Conservation (phyloP, 2,329 filamentous ascomycete species). For the Dactylellina sp. region DNA sequence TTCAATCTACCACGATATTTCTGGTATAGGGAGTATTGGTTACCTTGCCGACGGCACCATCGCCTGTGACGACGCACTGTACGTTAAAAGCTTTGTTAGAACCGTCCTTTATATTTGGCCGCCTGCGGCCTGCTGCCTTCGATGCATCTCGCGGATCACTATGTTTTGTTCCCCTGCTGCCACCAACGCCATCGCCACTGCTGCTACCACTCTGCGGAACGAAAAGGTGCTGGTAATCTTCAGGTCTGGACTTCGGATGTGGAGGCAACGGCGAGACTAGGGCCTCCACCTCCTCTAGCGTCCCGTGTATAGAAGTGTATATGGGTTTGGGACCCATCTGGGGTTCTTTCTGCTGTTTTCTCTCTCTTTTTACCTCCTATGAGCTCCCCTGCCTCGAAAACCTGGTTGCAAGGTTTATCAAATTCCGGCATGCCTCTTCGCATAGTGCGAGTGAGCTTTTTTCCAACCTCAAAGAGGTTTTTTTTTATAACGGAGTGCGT, state of each 20-base stretch:
- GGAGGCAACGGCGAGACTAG: constrained; percentile 44
- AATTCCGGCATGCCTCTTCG: constrained; percentile 37
- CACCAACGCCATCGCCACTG: neutral
- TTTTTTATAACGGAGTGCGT: neutral
- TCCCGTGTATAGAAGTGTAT: constrained; percentile 43
- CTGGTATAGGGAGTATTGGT: constrained; percentile 62
- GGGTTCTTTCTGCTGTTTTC: neutral
- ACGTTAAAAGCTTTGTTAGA: constrained; percentile 49
- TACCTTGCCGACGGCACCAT: constrained; percentile 99
- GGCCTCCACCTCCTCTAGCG: constrained; percentile 41
- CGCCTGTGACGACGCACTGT: constrained; percentile 97
- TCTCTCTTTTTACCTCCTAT: constrained; percentile 1
- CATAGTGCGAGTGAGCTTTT: constrained; percentile 33
- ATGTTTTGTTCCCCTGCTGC: constrained; percentile 2
- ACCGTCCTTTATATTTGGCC: constrained; percentile 41
- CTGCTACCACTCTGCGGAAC: constrained; percentile 5
- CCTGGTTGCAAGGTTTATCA: constrained; percentile 49
- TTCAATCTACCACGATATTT: constrained; percentile 58
- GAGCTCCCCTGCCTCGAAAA: constrained; percentile 27
- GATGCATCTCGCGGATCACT: constrained; percentile 16
- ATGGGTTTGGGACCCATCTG: constrained; percentile 52
- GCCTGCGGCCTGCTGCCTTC: constrained; percentile 34
- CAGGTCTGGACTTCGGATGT: constrained; percentile 35
- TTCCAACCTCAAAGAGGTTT: constrained; percentile 10
- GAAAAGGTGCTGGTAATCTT: constrained; percentile 52